Conservation (phyloP, 805 yeast species). For the Nakazawaea pomicola region DNA sequence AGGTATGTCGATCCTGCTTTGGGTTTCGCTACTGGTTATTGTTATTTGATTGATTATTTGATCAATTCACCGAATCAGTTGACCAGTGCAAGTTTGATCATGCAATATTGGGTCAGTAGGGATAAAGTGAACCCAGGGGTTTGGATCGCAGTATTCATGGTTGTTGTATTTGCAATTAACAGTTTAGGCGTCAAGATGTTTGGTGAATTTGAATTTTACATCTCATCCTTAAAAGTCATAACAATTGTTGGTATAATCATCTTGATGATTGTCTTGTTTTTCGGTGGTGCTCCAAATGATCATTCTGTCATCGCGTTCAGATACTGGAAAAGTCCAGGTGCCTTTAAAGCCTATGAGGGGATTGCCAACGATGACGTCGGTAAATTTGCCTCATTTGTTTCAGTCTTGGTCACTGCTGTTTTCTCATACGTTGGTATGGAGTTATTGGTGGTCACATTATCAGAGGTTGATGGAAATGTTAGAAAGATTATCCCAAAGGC, state of each 20-base stretch:
- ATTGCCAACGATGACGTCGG: conserved; percentile 41
- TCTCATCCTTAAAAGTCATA: conserved; percentile 41
- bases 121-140: conserved; percentile 47
- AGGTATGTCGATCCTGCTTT: conserved; percentile 51
- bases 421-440: conserved; percentile 73
- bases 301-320: conserved; percentile 51
- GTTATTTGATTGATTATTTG: conserved; percentile 52
- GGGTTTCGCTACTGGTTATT: conserved; percentile 51
- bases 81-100: conserved; percentile 55
- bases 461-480: conserved; percentile 31
- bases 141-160: conserved; percentile 54
- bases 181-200: conserved; percentile 48
- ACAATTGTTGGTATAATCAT: conserved; percentile 46
- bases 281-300: conserved; percentile 47
- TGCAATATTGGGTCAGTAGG: conserved; percentile 47
- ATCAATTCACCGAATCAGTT: conserved; percentile 54
- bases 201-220: conserved; percentile 53
- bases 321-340: conserved; percentile 68
- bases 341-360: conserved; percentile 39
- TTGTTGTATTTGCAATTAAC: conserved; percentile 41
- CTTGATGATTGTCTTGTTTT: conserved; percentile 39
- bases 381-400: conserved; percentile 54
- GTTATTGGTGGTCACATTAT: conserved; percentile 19
- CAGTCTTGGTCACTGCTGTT: conserved; percentile 61
- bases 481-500: conserved; percentile 47